These are phyloP conservation scores for Kwoniella bestiolae DNA, from an alignment of 768 basidiomycete species.

Conservation along the genomic window DNA sequence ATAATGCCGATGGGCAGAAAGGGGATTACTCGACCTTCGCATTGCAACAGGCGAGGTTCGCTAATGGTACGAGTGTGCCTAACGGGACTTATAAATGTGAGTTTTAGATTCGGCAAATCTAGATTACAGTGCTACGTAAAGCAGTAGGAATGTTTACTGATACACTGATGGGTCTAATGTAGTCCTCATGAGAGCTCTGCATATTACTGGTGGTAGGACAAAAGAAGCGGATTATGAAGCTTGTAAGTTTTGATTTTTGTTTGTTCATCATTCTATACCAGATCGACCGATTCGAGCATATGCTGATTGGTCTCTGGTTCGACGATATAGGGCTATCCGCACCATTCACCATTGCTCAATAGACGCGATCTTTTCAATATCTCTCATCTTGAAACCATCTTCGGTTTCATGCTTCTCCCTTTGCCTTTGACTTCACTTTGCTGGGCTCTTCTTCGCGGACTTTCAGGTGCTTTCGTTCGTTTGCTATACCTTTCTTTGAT, in stretches of 20 bases:
- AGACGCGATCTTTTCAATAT: background rate
- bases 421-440: background rate
- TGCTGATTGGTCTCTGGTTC: background rate
- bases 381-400: too few relatives aligned
- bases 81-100: constrained; percentile 60
- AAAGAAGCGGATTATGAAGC: constrained; percentile 61
- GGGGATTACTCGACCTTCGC: constrained; percentile 51
- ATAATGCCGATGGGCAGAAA: constrained; percentile 47
- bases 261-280: background rate
- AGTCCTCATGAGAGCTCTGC: constrained; percentile 61
- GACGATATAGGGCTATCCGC: constrained; percentile 10
- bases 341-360: constrained; percentile 20
- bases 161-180: background rate
- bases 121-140: too few relatives aligned
- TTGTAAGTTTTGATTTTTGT: constrained; percentile 43
- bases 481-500: too few relatives aligned
- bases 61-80: constrained; percentile 60
- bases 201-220: constrained; percentile 60
- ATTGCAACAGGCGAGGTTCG: constrained; percentile 47
- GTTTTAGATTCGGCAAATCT: constrained; percentile 8
- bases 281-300: background rate
- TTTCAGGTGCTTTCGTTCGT: too few relatives aligned
- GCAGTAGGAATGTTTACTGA: background rate
- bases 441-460: background rate
- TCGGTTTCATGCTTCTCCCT: too few relatives aligned